Evolutionary conservation across 805 yeast genomes (phyloP).

Genomic region (Pichia cabralensis): DNA sequence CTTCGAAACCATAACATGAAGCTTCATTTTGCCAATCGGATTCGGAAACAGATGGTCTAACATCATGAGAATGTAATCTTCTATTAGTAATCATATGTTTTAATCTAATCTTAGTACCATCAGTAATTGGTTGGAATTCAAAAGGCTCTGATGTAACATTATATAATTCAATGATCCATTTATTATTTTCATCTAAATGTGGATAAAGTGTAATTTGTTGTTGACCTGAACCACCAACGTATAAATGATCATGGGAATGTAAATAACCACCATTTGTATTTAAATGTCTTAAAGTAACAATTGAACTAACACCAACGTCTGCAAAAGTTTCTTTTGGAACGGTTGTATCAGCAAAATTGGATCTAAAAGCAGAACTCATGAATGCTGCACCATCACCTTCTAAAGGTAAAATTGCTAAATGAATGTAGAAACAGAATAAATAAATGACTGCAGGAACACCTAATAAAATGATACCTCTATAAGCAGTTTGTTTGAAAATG

Average conservation of each 20-base stretch:
- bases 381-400: conserved; percentile 69
- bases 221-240: conserved; percentile 74
- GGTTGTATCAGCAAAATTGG: conserved; percentile 47
- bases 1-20: conserved; percentile 66
- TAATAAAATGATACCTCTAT: conserved; percentile 44
- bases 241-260: conserved; percentile 67
- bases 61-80: conserved; percentile 77
- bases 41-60: conserved; percentile 67
- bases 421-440: conserved; percentile 49
- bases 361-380: conserved; percentile 63
- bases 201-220: conserved; percentile 78
- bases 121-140: conserved; percentile 49
- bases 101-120: conserved; percentile 65
- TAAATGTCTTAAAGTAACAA: conserved; percentile 55
- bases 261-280: conserved; percentile 72
- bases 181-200: conserved; percentile 64
- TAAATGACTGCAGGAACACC: conserved; percentile 53
- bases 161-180: conserved; percentile 62
- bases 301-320: conserved; percentile 66
- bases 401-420: conserved; percentile 43
- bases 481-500: conserved; percentile 36
- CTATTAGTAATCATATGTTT: conserved; percentile 46
- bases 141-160: conserved; percentile 48
- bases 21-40: conserved; percentile 82
- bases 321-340: conserved; percentile 52